phyloP scores from a whole-genome alignment of 805 yeast species.

The Wickerhamomyces mucosus region DNA sequence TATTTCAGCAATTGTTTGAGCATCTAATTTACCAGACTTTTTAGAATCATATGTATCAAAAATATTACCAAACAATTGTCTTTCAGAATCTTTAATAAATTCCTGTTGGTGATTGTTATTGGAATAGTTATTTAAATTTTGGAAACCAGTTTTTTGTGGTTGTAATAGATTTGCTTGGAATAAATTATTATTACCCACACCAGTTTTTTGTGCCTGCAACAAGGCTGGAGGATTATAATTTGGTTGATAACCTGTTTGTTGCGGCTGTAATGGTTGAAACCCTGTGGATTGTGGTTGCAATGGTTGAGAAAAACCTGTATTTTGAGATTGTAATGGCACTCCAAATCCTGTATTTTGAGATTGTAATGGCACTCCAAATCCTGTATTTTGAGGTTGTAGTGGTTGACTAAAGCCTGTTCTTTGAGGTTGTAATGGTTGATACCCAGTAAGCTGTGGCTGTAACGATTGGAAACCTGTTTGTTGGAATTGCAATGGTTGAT shows the following conservation, averaged over 20 bases:
- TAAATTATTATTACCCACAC: conserved; percentile 32
- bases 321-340: conserved; percentile 17
- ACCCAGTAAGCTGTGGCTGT: conserved; percentile 19
- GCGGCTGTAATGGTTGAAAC: conserved; percentile 20
- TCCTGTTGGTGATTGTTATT: conserved; percentile 34
- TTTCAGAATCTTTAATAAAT: conserved; percentile 81
- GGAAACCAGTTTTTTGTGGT: conserved; percentile 22
- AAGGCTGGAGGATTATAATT: conserved; percentile 21
- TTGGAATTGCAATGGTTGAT: conserved; percentile 23
- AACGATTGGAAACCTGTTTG: conserved; percentile 24
- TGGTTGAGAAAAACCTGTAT: conserved; percentile 25
- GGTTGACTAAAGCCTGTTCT: conserved; percentile 31
- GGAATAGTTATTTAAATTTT: conserved; percentile 18
- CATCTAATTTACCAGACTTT: conserved; percentile 62
- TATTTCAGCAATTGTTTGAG: conserved; percentile 73
- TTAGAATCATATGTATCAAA: conserved; percentile 79
- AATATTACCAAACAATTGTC: conserved; percentile 74
- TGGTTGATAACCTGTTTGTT: conserved; percentile 22
- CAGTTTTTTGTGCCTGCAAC: conserved; percentile 61
- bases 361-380: conserved; percentile 19
- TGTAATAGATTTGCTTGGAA: conserved; percentile 25
- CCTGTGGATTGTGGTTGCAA: conserved; percentile 35
- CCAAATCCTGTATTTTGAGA: conserved; percentile 31
- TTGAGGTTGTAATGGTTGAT: conserved; percentile 24
- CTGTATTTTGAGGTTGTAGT: conserved; percentile 36